These are phyloP conservation scores for Kwoniella mangroviensis DNA, from an alignment of 768 basidiomycete species.

Conservation along the genomic window DNA sequence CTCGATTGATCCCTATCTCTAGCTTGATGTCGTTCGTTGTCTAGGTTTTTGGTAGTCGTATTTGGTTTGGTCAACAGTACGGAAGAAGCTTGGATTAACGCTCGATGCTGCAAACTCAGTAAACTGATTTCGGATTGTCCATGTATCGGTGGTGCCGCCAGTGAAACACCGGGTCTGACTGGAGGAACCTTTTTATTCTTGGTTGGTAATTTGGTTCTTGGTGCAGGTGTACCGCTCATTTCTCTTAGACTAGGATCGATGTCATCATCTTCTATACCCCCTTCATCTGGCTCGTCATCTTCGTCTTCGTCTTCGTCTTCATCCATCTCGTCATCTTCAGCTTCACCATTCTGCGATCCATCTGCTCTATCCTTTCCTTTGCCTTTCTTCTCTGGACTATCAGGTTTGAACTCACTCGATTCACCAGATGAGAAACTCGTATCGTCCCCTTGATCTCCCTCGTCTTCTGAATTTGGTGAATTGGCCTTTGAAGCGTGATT, in stretches of 20 bases:
- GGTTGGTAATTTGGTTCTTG: neutral
- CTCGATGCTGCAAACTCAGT: constrained; percentile 31
- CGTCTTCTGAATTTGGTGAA: constrained; percentile 6
- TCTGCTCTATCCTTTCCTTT: constrained; percentile 8
- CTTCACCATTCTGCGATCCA: constrained; percentile 4
- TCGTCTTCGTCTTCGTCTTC: constrained; percentile 24
- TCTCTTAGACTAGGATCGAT: constrained; percentile 5
- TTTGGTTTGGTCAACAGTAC: constrained; percentile 23
- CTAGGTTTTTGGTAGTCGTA: neutral
- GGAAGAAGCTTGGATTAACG: constrained; percentile 27
- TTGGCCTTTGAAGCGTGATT: neutral
- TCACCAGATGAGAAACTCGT: constrained; percentile 18
- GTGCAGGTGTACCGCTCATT: neutral
- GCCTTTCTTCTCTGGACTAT: constrained; percentile 15
- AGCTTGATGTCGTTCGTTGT: constrained; percentile 10
- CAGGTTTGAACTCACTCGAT: constrained; percentile 24
- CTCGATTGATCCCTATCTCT: constrained; percentile 16
- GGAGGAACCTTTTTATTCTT: constrained; percentile 5
- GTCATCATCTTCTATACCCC: constrained; percentile 6
- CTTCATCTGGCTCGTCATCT: constrained; percentile 8
- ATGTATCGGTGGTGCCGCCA: constrained; percentile 10
- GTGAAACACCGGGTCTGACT: neutral
- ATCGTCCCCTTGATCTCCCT: constrained; percentile 13
- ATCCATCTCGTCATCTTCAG: constrained; percentile 10
- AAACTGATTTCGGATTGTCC: constrained; percentile 34